Evolutionary conservation across 2,329 filamentous ascomycete species (phyloP), one percentile per base, ranked within the genome.

Genomic region (Thelonectria rubi): DNA sequence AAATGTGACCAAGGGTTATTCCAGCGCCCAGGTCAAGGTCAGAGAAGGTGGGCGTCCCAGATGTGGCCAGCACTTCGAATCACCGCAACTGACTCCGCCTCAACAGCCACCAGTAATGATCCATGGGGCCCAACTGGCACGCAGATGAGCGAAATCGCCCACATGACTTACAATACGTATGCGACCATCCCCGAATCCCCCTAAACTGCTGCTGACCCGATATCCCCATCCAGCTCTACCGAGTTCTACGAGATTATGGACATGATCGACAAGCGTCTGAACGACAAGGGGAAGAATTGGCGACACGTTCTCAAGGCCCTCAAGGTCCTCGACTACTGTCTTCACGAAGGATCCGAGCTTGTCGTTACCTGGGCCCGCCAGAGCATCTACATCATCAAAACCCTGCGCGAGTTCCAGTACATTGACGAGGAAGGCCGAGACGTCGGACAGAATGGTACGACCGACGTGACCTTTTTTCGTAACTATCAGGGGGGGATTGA

Each of bases 161-260:
- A 95, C 78, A 90, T 98, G 84, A 98, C 95, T 52, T 99, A 94
- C 82, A 97, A 96, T 82, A 96, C 92, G 94, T 97, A 89, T 74
- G 90, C 80, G 48, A 52, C 47, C 21, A 42, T 43, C n/a, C 32
- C 40, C 30, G 50, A 48, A 47, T 32, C 46, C 42, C 20, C 37
- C 32, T n/a, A 53, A 32, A 11, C 30, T 32, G 47, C 15, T 49
- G 60, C 67, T 72, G 62, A 71, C 62, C 50, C 52, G 49, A 26
- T 55, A 62, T 45, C 55, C 54, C 37, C 47, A 32, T 62, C 43
- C 67, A 97, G 94, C 75, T 94, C 93, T 37, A 94, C 91, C 79
- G 95, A 98, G 77, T 99, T 99, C 81, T 97, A 97, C 82, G 94
- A 99, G 77, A 97, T 99, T 73, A 97, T 99, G 90, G 95, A 99